These are phyloP conservation scores for Didymella sp. DNA, from an alignment of 2,329 filamentous ascomycete genomes.

Conservation along the genomic window DNA sequence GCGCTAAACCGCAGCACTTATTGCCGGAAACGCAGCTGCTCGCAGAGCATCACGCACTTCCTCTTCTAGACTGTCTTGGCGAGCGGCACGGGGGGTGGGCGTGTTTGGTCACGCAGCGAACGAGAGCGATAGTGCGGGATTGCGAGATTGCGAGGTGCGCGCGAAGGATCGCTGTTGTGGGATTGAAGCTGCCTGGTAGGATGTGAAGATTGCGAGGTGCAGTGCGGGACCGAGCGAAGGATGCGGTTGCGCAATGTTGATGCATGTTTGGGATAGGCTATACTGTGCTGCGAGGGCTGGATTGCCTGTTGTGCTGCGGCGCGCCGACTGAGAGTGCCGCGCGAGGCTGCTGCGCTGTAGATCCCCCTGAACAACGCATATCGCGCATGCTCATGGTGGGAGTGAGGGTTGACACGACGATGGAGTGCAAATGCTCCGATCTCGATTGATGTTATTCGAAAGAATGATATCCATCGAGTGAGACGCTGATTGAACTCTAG, in stretches of 20 bases:
- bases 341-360: not conserved
- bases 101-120: too few relatives aligned
- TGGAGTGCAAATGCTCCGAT: too few relatives aligned
- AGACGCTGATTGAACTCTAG: too few relatives aligned
- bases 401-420: not conserved
- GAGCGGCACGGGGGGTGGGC: too few relatives aligned
- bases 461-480: too few relatives aligned
- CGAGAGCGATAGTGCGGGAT: not conserved
- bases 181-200: too few relatives aligned
- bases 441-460: too few relatives aligned
- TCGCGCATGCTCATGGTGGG: not conserved
- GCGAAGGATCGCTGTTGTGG: too few relatives aligned
- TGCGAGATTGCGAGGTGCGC: too few relatives aligned
- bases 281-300: not conserved
- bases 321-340: not conserved
- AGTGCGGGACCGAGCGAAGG: slow-evolving; percentile 8
- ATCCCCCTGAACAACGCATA: slow-evolving; percentile 14
- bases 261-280: not conserved
- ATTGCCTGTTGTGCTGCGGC: not conserved
- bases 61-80: slow-evolving; percentile 30
- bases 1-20: not conserved
- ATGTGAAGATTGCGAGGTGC: slow-evolving; percentile 11
- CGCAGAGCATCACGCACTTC: slow-evolving; percentile 15
- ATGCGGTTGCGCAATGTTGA: slow-evolving; percentile 4
- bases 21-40: not conserved